Conservation (phyloP, 2,329 filamentous ascomycete species). For the Penicillium palitans region DNA sequence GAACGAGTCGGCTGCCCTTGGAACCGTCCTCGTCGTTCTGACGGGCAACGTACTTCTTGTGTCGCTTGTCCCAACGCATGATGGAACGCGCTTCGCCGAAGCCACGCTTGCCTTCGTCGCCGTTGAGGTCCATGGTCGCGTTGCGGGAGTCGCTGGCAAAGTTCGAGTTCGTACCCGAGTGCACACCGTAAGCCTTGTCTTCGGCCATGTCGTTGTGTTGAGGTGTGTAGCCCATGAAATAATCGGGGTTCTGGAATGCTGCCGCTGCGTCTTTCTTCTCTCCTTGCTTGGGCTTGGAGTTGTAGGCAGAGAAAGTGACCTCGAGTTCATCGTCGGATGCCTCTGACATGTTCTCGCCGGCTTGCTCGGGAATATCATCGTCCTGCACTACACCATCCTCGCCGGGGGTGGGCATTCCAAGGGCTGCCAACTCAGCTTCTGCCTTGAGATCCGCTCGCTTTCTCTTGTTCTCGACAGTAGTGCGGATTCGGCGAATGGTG, state of each 20-base stretch:
- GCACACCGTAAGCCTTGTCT: slow-evolving; percentile 90
- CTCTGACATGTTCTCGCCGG: slow-evolving; percentile 55
- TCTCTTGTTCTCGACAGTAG: slow-evolving; percentile 45
- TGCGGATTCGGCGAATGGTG: slow-evolving; percentile 48
- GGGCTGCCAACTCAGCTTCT: slow-evolving; percentile 27
- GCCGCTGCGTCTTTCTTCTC: slow-evolving; percentile 54
- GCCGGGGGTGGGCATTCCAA: slow-evolving; percentile 30
- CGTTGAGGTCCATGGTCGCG: slow-evolving; percentile 87
- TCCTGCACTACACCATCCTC: slow-evolving; percentile 39
- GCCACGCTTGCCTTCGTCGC: slow-evolving; percentile 75
- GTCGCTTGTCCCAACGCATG: slow-evolving; percentile 96
- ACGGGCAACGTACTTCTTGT: slow-evolving; percentile 88
- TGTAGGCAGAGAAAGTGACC: slow-evolving; percentile 66
- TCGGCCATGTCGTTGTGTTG: slow-evolving; percentile 77
- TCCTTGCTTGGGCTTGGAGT: slow-evolving; percentile 43
- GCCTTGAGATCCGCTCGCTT: slow-evolving; percentile 36
- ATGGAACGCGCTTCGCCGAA: slow-evolving; percentile 75
- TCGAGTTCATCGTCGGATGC: slow-evolving; percentile 66
- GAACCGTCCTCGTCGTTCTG: slow-evolving; percentile 95
- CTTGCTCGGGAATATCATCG: slow-evolving; percentile 38
- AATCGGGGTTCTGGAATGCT: slow-evolving; percentile 78
- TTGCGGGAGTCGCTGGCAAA: slow-evolving; percentile 87
- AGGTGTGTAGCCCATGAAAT: slow-evolving; percentile 96
- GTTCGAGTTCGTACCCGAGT: slow-evolving; percentile 72
- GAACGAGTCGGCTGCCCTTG: slow-evolving; percentile 71